These are phyloP conservation scores for Colletotrichum kahawae DNA, from an alignment of 2,329 filamentous ascomycete species.

Conservation along the genomic window DNA sequence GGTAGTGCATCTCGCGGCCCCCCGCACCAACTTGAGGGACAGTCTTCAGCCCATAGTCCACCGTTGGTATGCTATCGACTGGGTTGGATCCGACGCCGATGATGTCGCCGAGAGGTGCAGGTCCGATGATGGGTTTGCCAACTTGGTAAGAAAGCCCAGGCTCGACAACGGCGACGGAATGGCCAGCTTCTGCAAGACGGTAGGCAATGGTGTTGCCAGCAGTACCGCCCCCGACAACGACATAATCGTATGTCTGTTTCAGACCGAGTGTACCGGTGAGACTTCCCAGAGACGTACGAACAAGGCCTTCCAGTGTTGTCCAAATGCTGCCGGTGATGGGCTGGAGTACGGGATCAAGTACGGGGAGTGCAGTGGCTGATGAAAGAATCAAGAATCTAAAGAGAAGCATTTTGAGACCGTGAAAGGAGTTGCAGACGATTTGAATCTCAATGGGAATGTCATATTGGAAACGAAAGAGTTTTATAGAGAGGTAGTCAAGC, in stretches of 20 bases:
- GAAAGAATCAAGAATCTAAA: neutral
- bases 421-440: neutral
- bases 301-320: neutral
- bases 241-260: neutral
- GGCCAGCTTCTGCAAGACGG: slow-evolving; percentile 33
- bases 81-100: slow-evolving; percentile 27
- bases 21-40: slow-evolving; percentile 27
- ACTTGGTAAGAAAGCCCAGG: slow-evolving; percentile 38
- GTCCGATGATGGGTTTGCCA: slow-evolving; percentile 20
- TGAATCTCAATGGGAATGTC: neutral
- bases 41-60: slow-evolving; percentile 33
- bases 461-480: neutral
- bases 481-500: neutral
- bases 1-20: slow-evolving; percentile 36
- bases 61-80: slow-evolving; percentile 21
- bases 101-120: slow-evolving; percentile 21
- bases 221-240: slow-evolving; percentile 41
- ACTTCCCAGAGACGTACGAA: neutral
- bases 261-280: neutral
- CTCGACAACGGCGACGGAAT: slow-evolving; percentile 41
- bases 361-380: neutral
- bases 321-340: neutral
- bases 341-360: neutral
- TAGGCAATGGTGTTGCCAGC: slow-evolving; percentile 38
- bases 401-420: neutral